Conservation (phyloP, 768 basidiomycete genomes). For the Mycena alexandri region DNA sequence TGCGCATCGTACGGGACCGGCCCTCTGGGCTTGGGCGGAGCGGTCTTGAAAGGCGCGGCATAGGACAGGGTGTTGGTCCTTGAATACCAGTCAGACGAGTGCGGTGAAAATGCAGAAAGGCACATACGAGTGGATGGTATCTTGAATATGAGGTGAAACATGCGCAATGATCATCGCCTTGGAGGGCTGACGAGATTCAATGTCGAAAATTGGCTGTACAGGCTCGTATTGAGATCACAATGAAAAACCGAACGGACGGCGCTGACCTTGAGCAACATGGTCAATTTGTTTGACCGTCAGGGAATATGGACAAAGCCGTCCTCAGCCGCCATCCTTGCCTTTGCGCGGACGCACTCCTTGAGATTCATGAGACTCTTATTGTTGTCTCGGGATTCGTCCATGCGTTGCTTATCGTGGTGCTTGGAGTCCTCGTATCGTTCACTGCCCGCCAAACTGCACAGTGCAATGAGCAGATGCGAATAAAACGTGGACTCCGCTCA, state of each 20-base stretch:
- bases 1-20: conserved; percentile 47
- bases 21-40: conserved; percentile 45
- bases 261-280: conserved; percentile 50
- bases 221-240: not conserved
- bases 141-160: conserved; percentile 53
- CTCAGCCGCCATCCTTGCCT: conserved; percentile 50
- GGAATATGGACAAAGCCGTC: conserved; percentile 54
- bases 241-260: not conserved
- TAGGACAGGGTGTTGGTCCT: conserved; percentile 50
- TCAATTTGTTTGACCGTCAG: conserved; percentile 50
- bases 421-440: conserved; percentile 54
- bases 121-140: conserved; percentile 44
- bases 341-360: conserved; percentile 54
- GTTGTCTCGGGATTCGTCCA: conserved; percentile 51
- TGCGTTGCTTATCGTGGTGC: conserved; percentile 50
- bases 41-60: conserved; percentile 49
- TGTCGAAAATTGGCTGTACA: conserved; percentile 50
- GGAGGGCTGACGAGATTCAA: conserved; percentile 47
- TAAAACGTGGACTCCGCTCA: conserved; percentile 30
- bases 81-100: not conserved
- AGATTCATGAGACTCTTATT: conserved; percentile 53
- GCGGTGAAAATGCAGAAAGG: not conserved
- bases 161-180: conserved; percentile 51
- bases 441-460: conserved; percentile 49
- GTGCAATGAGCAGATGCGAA: not conserved